A percentile compares a stretch with the other conserved stretches of the same genome.
Conservation (phyloP, 2,329 filamentous ascomycete species). For the Hymenoscyphus fructigenus region DNA sequence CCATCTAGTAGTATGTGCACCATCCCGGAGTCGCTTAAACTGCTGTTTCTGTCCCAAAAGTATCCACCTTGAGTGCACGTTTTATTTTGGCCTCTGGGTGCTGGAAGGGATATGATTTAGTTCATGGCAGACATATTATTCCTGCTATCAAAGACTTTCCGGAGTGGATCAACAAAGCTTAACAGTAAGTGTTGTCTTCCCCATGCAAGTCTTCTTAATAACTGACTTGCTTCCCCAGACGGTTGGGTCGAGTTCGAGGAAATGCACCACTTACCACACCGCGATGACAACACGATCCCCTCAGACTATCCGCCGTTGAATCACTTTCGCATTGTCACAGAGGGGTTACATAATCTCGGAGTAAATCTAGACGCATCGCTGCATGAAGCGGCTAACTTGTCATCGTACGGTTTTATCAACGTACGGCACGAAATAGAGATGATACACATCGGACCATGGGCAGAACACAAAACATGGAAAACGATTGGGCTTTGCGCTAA, state of each 20-base stretch:
- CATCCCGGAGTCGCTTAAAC: too few species aligned
- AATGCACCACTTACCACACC: slow-evolving; percentile 46
- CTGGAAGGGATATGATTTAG: slow-evolving; percentile 63
- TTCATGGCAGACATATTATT: slow-evolving; percentile 41
- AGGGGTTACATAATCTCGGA: slow-evolving; percentile 16
- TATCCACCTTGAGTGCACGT: too few species aligned
- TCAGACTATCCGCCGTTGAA: slow-evolving; percentile 10
- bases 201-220: neutral
- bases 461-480: slow-evolving; percentile 45
- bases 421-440: slow-evolving; percentile 42
- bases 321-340: slow-evolving; percentile 2
- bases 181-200: neutral
- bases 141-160: slow-evolving; percentile 5
- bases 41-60: too few species aligned
- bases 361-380: slow-evolving; percentile 11
- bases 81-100: too few species aligned
- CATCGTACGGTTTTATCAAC: slow-evolving; percentile 42
- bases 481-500: slow-evolving; percentile 38
- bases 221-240: slow-evolving; percentile 5
- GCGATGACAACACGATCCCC: slow-evolving; percentile 19
- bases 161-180: neutral
- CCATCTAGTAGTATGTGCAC: too few species aligned
- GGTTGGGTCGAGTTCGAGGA: slow-evolving; percentile 23
- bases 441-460: slow-evolving; percentile 50
- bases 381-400: slow-evolving; percentile 5